Percentiles rank a stretch among this genome's conserved stretches.
phyloP scores from a whole-genome alignment of 148 eudicot genomes.

The Vaccinium macrocarpon region DNA sequence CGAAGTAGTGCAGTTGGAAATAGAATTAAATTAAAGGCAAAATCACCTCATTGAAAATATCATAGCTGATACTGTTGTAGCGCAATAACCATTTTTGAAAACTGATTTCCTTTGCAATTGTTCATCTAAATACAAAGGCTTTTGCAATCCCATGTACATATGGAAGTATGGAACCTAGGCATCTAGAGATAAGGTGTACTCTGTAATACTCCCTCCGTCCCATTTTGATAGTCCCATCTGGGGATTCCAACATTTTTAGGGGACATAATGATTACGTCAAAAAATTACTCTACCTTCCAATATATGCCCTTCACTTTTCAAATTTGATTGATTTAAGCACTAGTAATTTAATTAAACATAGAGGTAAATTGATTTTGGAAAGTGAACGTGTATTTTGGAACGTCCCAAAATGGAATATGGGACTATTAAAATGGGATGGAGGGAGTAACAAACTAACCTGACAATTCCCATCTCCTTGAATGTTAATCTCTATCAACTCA shows the following conservation, averaged over 20 bases:
- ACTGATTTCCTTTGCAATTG: neutral
- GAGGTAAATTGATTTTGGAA: too few species aligned
- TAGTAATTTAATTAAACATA: too few species aligned
- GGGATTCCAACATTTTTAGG: too few species aligned
- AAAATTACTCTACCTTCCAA: too few species aligned
- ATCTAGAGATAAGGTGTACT: neutral
- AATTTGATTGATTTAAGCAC: too few species aligned
- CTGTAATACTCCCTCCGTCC: neutral
- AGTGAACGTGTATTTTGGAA: too few species aligned
- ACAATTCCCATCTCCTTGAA: conserved; percentile 68
- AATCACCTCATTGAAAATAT: neutral
- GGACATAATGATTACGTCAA: too few species aligned
- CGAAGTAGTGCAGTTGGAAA: neutral
- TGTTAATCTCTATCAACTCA: conserved; percentile 53
- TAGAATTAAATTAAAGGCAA: neutral
- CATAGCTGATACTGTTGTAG: neutral
- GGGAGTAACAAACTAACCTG: conserved; percentile 39
- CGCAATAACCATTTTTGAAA: neutral
- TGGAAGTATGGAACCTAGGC: neutral
- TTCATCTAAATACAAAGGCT: neutral
- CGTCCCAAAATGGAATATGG: too few species aligned
- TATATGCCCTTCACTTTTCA: too few species aligned
- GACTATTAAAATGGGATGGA: too few species aligned
- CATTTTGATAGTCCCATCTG: too few species aligned
- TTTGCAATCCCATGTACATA: neutral